These are phyloP conservation scores for Fraxinus angustifolia DNA, from an alignment of 305 asterid species.

Conservation along the genomic window DNA sequence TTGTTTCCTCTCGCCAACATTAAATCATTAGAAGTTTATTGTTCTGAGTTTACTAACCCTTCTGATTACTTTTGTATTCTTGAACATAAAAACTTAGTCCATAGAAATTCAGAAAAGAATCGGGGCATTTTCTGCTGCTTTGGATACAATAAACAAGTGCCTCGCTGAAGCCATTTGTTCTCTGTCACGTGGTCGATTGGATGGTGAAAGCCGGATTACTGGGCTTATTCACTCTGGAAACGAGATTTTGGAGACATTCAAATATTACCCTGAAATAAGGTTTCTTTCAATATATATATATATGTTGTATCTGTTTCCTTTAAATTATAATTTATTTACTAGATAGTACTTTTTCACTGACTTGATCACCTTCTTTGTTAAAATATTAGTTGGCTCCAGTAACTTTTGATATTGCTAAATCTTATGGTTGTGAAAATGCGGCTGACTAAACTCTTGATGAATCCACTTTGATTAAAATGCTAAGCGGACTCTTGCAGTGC, in stretches of 20 bases:
- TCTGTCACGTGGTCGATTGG: conserved; percentile 84
- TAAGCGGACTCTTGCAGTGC: neutral
- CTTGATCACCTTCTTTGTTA: neutral
- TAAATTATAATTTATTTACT: neutral
- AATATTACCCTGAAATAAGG: conserved; percentile 86
- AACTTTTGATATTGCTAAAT: neutral
- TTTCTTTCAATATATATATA: conserved; percentile 19
- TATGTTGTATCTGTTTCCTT: conserved; percentile 12
- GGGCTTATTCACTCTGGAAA: conserved; percentile 84
- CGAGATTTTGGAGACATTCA: conserved; percentile 81
- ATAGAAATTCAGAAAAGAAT: conserved; percentile 87
- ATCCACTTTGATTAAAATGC: neutral
- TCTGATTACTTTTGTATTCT: conserved; percentile 16
- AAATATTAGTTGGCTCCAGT: neutral
- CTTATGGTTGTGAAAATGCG: neutral
- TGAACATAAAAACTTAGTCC: conserved; percentile 43
- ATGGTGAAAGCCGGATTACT: conserved; percentile 83
- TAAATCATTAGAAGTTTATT: conserved; percentile 12
- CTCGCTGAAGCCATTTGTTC: conserved; percentile 89
- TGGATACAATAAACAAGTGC: conserved; percentile 83
- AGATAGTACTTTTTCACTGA: neutral
- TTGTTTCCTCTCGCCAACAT: neutral
- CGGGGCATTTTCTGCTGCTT: conserved; percentile 84
- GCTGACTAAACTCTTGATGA: neutral
- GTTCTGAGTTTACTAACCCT: conserved; percentile 14